Base-by-base conservation (phyloP, 208 protist species). In the Trypanosoma platydactyli region DNA sequence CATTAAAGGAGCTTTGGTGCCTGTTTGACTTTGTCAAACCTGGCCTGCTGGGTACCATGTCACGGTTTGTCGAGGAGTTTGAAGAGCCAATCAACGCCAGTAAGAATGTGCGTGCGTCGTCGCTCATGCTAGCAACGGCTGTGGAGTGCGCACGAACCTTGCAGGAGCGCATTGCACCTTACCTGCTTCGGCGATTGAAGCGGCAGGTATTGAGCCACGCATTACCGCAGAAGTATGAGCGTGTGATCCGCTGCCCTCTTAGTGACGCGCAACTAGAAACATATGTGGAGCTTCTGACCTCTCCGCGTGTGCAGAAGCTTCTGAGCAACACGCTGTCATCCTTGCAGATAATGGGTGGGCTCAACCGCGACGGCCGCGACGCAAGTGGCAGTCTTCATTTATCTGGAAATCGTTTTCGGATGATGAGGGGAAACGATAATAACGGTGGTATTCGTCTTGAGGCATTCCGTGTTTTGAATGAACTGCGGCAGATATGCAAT, bases 21-120 rank as follows among this genome's bases (percentile, higher is more conserved):
- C 69, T 99, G 11, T 99, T 99, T 80, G 98, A 99, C 77, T 99
- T 99, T 88, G 91, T 99, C 13, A 93, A 86, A 48, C 98, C 99
- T 1, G 98, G 98, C 6, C 78, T 96, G 25, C 84, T 99, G 0
- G 97, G 95, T 40, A 93, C 89, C 24, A 67, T 98, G 51, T 72
- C 71, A 61, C 69, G 61, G 42, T 96, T 96, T 67, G 79, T 80
- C 27, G 76, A 84, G 22, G 87, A 89, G 58, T 96, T 96, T 65
- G 88, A 93, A 56, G 73, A 64, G 2, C 88, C 88, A 7, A 96
- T 96, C 57, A 63, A 71, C 40, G 56, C 65, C 40, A 99, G 98
- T 59, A 94, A 94, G 5, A 98, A 97, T 78, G 42, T 85, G 0
- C 95, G 94, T 16, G 98, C 98, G 5, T 83, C 76, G 0, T 68